Conservation (phyloP, 306 rosid species). For the Cyamopsis tetragonoloba region DNA sequence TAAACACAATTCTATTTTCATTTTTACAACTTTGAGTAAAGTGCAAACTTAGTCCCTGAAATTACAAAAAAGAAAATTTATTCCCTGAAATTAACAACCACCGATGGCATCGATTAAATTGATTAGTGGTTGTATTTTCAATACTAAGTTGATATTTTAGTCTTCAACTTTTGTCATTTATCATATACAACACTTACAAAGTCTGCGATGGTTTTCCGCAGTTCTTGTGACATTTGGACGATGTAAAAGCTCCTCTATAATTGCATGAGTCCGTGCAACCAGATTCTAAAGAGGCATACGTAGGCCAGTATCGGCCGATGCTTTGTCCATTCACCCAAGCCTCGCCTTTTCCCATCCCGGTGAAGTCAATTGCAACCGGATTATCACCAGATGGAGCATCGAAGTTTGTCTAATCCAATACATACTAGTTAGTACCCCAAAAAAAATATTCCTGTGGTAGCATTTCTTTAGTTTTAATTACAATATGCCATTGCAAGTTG, state of each 20-base stretch:
- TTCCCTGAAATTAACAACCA: no score
- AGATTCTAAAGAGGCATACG: conserved; percentile 38
- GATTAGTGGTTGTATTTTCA: no score
- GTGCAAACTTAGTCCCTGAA: no score
- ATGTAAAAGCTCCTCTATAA: conserved; percentile 61
- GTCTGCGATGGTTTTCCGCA: conserved; percentile 90
- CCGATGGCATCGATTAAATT: no score
- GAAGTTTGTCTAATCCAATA: conserved; percentile 61
- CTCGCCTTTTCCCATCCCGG: conserved; percentile 95
- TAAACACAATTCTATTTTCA: conserved; percentile 19
- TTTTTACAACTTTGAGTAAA: no score
- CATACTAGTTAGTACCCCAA: conserved; percentile 26
- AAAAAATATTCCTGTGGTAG: not conserved
- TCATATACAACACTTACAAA: conserved; percentile 45
- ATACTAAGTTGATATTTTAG: no score
- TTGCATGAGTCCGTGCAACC: conserved; percentile 61
- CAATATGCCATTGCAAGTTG: not conserved
- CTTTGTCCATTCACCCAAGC: conserved; percentile 99
- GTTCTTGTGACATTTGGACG: conserved; percentile 68
- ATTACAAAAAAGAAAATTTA: no score
- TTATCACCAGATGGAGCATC: conserved; percentile 64
- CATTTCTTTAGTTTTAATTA: not conserved
- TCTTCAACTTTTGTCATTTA: not conserved
- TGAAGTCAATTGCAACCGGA: conserved; percentile 89
- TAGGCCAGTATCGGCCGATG: conserved; percentile 95